phyloP scores from a whole-genome alignment of 2,329 filamentous ascomycete genomes.

The Paramyrothecium sp. region DNA sequence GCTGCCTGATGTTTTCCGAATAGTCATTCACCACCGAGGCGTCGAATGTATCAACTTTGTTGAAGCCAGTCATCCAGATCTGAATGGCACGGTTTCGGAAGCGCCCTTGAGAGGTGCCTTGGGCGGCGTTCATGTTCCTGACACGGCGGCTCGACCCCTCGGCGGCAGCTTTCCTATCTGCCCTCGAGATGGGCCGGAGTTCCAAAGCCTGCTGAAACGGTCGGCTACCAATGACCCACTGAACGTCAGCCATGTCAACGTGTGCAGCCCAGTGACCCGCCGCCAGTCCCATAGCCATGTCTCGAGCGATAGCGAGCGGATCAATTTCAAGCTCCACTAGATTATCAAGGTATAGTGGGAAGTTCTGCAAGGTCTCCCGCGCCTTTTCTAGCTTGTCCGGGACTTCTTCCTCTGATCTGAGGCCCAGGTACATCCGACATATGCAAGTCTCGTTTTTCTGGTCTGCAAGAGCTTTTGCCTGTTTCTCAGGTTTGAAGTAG shows the following conservation, averaged over 20 bases:
- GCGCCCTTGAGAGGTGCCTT: neutral
- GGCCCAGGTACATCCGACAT: slow-evolving; percentile 2
- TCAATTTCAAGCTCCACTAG: slow-evolving; percentile 3
- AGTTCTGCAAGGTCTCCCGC: slow-evolving; percentile 1
- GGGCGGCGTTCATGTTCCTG: neutral
- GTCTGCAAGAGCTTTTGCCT: neutral
- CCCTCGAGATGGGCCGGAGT: neutral
- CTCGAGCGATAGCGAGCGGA: slow-evolving; percentile 1
- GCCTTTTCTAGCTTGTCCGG: neutral
- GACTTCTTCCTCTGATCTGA: neutral
- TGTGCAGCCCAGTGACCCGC: slow-evolving; percentile 1
- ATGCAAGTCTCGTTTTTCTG: slow-evolving; percentile 1
- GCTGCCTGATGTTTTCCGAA: neutral
- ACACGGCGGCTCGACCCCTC: neutral
- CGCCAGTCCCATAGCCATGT: slow-evolving; percentile 6
- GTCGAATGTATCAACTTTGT: neutral
- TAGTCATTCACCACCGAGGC: neutral
- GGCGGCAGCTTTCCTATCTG: neutral
- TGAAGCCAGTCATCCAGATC: slow-evolving; percentile 7
- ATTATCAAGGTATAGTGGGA: slow-evolving; percentile 6
- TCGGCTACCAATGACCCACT: neutral
- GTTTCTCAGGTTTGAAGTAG: slow-evolving; percentile 3
- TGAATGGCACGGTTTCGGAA: slow-evolving; percentile 1
- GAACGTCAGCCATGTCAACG: neutral
- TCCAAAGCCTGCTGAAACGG: neutral